phyloP scores from a whole-genome alignment of 202 grass and related monocot genomes.

The Eragrostis tef region DNA sequence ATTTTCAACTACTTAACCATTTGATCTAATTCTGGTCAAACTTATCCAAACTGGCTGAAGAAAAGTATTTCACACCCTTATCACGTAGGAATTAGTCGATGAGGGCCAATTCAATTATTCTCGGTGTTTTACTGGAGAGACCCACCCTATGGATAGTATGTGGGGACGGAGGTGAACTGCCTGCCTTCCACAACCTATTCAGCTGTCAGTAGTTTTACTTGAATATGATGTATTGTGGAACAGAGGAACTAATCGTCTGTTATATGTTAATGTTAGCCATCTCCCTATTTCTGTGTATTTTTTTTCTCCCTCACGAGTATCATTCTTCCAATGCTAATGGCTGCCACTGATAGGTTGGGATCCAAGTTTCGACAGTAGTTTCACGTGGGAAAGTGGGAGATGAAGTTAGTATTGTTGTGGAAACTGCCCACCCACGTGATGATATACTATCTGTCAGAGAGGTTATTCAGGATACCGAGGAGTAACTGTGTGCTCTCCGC shows the following conservation, averaged over 20 bases:
- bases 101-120: background rate
- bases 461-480: constrained; percentile 59
- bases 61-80: constrained; percentile 10
- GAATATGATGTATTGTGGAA: background rate
- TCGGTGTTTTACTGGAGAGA: constrained; percentile 5
- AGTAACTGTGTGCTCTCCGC: constrained; percentile 27
- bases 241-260: background rate
- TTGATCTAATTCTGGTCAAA: constrained; percentile 13
- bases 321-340: constrained; percentile 33
- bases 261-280: constrained; percentile 9
- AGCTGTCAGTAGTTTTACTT: background rate
- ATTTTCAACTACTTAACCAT: background rate
- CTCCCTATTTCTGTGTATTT: background rate
- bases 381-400: constrained; percentile 69
- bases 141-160: background rate
- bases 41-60: constrained; percentile 27
- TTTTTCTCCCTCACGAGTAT: background rate
- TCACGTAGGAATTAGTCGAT: background rate
- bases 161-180: background rate
- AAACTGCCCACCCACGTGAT: constrained; percentile 71
- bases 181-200: background rate
- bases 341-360: constrained; percentile 63
- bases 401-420: constrained; percentile 61
- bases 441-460: constrained; percentile 75
- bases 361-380: constrained; percentile 67